Evolutionary conservation across 1,139 yeast species (phyloP), one percentile per base, ranked within the genome.

Genomic region (Geotrichum bryndzae): DNA sequence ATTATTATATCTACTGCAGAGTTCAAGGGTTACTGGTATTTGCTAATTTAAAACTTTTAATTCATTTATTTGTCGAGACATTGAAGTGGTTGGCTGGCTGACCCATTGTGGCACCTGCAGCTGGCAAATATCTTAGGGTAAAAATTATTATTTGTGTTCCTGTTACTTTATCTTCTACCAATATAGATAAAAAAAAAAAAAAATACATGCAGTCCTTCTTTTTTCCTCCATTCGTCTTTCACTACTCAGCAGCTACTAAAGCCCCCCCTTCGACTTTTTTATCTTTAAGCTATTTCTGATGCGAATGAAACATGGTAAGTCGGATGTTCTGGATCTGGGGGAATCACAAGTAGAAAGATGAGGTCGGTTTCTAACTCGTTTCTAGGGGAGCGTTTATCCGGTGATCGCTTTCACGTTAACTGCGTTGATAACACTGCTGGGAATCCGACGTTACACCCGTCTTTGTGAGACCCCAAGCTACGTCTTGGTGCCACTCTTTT

Each of bases 401-500:
- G 62, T 72, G 41, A 61, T 73, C 31, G 79, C 80, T 8, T 72
- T 78, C 56, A 54, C 72, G 25, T 38, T 66, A 6, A 73, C 79
- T 3, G 76, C 73, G 4, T 62, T 72, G 3, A 69, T 74, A 18
- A 74, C 77, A 10, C 62, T 75, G 53, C 63, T 67, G 61, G 71
- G 73, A 15, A 69, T 77, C 46, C 71, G 78, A 55, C 69, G 70
- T 60, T 80, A 72, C 67, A 72, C 79, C 46, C 66, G 73, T 41
- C 63, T 79, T 57, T 64, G 70, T 46, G 61, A 66, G 11, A 76
- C 79, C 31, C 82, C 84, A 0, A 54, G 68, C 6, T 79, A 76
- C 64, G 72, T 81, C 45, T 64, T 76, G n/a, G 63, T 75, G 10
- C 78, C 81, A 10, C 69, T 82, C 48, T 74, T 77, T 48, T 64